Conservation (phyloP, 805 yeast species). For the Limtongozyma cylindracea region DNA sequence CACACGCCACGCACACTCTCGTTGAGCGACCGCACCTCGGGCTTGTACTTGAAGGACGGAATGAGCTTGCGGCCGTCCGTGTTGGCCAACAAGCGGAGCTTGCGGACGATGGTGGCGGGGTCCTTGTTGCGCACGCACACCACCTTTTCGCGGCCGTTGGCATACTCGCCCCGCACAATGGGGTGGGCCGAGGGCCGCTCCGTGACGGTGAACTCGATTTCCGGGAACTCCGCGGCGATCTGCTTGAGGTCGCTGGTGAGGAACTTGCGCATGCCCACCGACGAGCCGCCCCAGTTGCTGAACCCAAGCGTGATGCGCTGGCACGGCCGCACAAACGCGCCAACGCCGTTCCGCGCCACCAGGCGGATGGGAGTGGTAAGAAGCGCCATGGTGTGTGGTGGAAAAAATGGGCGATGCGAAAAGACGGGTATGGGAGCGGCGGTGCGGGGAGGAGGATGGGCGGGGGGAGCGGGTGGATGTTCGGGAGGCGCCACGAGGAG, state of each 20-base stretch:
- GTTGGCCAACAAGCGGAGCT: slow-evolving; percentile 43
- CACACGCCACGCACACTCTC: slow-evolving; percentile 85
- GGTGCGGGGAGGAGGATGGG: too few species aligned
- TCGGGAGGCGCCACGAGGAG: too few species aligned
- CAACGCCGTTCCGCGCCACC: slow-evolving; percentile 56
- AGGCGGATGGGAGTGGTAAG: too few species aligned
- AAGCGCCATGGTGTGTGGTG: too few species aligned
- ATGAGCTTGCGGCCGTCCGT: too few species aligned
- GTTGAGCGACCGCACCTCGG: slow-evolving; percentile 54
- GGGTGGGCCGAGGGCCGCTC: slow-evolving; percentile 97
- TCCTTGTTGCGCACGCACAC: slow-evolving; percentile 61
- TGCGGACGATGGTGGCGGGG: slow-evolving; percentile 31
- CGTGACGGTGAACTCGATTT: too few species aligned
- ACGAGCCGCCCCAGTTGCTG: slow-evolving; percentile 93
- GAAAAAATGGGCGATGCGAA: too few species aligned
- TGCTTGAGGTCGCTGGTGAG: slow-evolving; percentile 32
- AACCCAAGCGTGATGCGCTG: slow-evolving; percentile 49
- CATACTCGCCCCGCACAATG: slow-evolving; percentile 15
- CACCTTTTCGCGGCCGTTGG: slow-evolving; percentile 9
- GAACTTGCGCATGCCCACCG: slow-evolving; percentile 42
- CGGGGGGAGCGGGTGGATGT: too few species aligned
- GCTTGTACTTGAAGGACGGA: slow-evolving; percentile 36
- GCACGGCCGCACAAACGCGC: slow-evolving; percentile 55
- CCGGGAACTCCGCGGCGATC: slow-evolving; percentile 44
- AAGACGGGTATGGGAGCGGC: too few species aligned